Conservation (phyloP, 1,139 yeast species). For the Yamadazyma blattariae region DNA sequence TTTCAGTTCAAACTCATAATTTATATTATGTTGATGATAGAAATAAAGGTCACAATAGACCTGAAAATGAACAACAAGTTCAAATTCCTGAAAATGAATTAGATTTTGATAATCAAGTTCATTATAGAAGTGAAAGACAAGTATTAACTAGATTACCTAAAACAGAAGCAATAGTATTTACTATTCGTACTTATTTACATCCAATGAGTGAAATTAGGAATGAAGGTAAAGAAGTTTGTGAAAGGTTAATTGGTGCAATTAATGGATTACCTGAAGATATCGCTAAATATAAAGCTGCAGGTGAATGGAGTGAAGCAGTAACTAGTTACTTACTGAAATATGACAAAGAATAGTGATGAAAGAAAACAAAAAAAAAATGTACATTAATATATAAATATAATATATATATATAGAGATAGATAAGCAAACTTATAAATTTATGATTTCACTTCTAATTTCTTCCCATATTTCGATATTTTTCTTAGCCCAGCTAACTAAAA, state of each 20-base stretch:
- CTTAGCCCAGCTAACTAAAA: conserved; percentile 66
- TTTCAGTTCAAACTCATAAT: conserved; percentile 58
- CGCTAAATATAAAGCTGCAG: conserved; percentile 33
- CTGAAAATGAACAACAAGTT: conserved; percentile 19
- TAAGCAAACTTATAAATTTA: conserved; percentile 17
- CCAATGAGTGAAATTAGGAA: conserved; percentile 54
- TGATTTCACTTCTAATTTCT: conserved; percentile 52
- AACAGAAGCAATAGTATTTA: conserved; percentile 52
- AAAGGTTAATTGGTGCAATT: conserved; percentile 39
- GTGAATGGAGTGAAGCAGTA: conserved; percentile 41
- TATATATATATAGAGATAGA: neutral
- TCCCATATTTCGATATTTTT: conserved; percentile 74
- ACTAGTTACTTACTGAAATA: conserved; percentile 23
- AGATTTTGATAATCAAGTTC: conserved; percentile 54
- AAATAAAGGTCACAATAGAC: conserved; percentile 44
- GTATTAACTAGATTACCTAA: conserved; percentile 56
- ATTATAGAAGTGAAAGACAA: conserved; percentile 63
- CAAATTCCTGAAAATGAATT: conserved; percentile 37
- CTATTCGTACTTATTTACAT: conserved; percentile 62
- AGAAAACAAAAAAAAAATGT: neutral
- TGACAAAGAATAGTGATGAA: neutral
- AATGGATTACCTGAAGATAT: conserved; percentile 40
- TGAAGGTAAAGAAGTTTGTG: conserved; percentile 48
- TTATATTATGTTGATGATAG: conserved; percentile 49
- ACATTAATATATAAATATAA: neutral